Conservation (phyloP, 345 rosid species). For the Cardamine occulta region DNA sequence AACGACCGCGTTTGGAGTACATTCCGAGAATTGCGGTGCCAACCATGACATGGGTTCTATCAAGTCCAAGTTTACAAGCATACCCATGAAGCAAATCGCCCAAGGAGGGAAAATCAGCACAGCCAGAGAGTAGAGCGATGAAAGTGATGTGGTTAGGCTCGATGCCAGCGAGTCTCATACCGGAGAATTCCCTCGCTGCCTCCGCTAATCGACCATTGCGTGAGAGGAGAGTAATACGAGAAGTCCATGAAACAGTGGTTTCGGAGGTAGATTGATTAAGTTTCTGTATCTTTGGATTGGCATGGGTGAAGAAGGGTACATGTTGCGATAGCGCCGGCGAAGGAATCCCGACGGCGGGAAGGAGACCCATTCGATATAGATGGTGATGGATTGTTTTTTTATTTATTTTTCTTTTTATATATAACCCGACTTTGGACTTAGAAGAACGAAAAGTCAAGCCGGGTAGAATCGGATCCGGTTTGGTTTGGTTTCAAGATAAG, state of each 20-base stretch:
- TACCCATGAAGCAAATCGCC: constrained; percentile 64
- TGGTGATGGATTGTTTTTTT: not conserved
- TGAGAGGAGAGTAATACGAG: constrained; percentile 67
- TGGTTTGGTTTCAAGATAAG: not conserved
- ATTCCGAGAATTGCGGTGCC: constrained; percentile 71
- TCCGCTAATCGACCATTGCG: constrained; percentile 56
- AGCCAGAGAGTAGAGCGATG: constrained; percentile 59
- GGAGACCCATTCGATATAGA: constrained; percentile 38
- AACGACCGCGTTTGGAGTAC: constrained; percentile 56
- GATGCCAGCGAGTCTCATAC: constrained; percentile 60
- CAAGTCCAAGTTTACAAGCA: constrained; percentile 63
- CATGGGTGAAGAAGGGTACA: constrained; percentile 25
- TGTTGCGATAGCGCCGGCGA: constrained; percentile 30
- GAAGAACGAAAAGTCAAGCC: constrained; percentile 6
- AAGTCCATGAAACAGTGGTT: constrained; percentile 65
- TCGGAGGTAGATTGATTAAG: constrained; percentile 34
- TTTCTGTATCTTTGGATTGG: constrained; percentile 24
- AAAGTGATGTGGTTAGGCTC: constrained; percentile 72
- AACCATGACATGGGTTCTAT: constrained; percentile 56
- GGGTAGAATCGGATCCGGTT: not conserved
- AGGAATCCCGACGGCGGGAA: constrained; percentile 50
- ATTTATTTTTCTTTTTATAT: not conserved
- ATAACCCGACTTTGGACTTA: not conserved
- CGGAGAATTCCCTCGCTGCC: constrained; percentile 58
- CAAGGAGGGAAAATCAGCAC: constrained; percentile 53